Evolutionary conservation across 441 rosid species (phyloP).

Genomic region (Adansonia gregorii): DNA sequence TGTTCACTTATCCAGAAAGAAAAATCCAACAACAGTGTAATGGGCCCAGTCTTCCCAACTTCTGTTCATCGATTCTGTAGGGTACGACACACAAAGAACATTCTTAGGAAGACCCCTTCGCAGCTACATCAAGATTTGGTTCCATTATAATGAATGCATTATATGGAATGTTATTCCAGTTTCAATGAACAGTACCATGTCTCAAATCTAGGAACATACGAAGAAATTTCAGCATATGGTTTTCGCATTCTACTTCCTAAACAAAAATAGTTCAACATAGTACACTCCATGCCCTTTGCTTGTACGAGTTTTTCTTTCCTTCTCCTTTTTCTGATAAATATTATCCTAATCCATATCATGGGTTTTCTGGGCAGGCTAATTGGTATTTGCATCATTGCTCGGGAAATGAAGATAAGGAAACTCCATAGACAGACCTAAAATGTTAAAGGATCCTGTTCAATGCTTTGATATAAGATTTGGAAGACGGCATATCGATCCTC

Average conservation of each 20-base stretch:
- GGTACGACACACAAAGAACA: constrained; percentile 33
- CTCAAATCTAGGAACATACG: neutral
- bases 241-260: neutral
- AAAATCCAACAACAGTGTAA: constrained; percentile 72
- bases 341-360: neutral
- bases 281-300: neutral
- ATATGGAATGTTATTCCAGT: neutral
- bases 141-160: neutral
- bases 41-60: constrained; percentile 35
- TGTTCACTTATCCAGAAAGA: neutral
- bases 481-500: constrained; percentile 83
- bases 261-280: neutral
- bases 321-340: neutral
- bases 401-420: constrained; percentile 1
- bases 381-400: neutral
- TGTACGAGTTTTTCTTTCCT: neutral
- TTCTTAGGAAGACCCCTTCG: constrained; percentile 36
- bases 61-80: neutral
- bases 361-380: neutral
- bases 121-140: neutral
- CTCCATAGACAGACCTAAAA: constrained; percentile 59
- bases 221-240: neutral
- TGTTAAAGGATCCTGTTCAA: constrained; percentile 82
- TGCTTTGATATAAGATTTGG: constrained; percentile 70
- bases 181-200: neutral